Percentiles rank a stretch among this genome's conserved stretches.
Conservation (phyloP, 2,329 filamentous ascomycete species). For the Ceratocystis diversiconidia region DNA sequence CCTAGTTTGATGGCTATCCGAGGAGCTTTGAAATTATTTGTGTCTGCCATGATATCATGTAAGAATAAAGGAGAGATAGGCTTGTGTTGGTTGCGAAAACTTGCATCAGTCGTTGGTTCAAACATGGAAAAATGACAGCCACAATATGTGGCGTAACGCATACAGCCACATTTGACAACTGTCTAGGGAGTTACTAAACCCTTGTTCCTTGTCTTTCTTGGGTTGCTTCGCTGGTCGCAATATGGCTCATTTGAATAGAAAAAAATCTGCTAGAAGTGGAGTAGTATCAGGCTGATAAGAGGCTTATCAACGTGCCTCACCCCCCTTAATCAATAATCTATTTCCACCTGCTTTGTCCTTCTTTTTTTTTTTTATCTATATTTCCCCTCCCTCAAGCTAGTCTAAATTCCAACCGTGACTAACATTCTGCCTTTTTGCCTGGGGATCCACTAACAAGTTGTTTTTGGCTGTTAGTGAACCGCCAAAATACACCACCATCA, state of each 20-base stretch:
- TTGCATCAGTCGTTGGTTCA: background rate
- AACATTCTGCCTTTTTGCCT: background rate
- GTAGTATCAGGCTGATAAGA: conserved; percentile 11
- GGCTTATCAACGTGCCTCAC: conserved; percentile 14
- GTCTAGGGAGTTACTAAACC: background rate
- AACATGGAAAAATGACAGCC: background rate
- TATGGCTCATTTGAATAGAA: conserved; percentile 9
- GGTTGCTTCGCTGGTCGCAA: background rate
- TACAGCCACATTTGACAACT: background rate
- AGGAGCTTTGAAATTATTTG: conserved; percentile 12
- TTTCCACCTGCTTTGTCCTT: conserved; percentile 7
- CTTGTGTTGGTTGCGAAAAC: background rate
- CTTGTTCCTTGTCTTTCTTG: background rate
- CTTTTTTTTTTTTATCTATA: conserved; percentile 4
- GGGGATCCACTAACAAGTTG: conserved; percentile 14
- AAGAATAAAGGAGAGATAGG: background rate
- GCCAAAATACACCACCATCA: conserved; percentile 16
- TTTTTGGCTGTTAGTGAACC: conserved; percentile 12
- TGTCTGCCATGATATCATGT: conserved; percentile 10
- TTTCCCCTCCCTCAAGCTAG: background rate
- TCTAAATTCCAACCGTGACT: conserved; percentile 16
- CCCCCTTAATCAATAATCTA: background rate
- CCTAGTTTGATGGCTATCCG: conserved; percentile 19
- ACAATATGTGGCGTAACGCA: background rate
- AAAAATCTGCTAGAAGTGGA: conserved; percentile 17